Evolutionary conservation across 257 asterid species (phyloP), one percentile per base, ranked within the genome.

Genomic region (Jaltomata sinuosa): DNA sequence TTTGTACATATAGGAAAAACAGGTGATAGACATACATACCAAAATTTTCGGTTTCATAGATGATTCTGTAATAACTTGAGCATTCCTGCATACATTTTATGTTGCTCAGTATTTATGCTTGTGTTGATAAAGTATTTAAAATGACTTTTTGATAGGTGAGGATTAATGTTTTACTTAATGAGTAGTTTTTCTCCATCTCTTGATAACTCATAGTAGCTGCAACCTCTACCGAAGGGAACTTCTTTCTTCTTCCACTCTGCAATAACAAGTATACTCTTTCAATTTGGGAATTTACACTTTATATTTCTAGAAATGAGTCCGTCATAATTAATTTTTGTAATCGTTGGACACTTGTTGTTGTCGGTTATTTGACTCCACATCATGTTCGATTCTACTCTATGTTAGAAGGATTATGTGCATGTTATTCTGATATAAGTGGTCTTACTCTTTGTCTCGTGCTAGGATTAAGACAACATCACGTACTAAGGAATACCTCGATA

Each of bases 191-290:
- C 89, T 71, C 87, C 88, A 14, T 87, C 83, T 22, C 83, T 88
- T 83, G 92, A 89, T 81, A 93, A 86, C 69, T 91, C 90, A 84
- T 78, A 94, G 86, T 77, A 84, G 91, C 97, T 91, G 93, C 92
- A 91, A 47, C 98, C 94, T 90, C 90, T 90, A 62, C 94, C 94
- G 79, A 90, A 89, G 61, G 98, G 98, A 67, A 94, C 91, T 88
- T 87, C 92, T 80, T 88, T 90, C 69, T 87, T 90, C 87, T 89
- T 91, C 98, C 98, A 95, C 25, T 92, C 98, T 95, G 93, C 89
- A 87, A 42, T 86, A 22, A 79, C 74, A 72, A n/a, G 80, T 40
- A 40, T 1, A n/a, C 32, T 38, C 79, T 71, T 71, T 71, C 8
- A 72, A 12, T 72, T 72, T 22, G 11, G 6, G 34, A 22, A 0